phyloP scores from a whole-genome alignment of 371 early-diverging fungal species.

The Mortierella sp. region DNA sequence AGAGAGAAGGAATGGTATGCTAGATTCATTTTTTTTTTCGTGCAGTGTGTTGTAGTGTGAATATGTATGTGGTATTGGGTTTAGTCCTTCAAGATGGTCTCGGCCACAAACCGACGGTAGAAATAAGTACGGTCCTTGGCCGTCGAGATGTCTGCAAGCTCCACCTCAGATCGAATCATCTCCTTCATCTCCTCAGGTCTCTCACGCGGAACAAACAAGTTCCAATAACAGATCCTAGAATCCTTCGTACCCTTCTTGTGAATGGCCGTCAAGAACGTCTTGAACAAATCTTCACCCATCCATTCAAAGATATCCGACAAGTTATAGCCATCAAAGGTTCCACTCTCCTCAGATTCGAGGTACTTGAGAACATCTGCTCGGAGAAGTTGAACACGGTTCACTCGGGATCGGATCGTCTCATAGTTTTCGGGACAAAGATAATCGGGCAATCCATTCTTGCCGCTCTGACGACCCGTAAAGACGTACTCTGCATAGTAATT shows the following conservation, averaged over 20 bases:
- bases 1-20: background rate
- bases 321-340: constrained; percentile 51
- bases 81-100: constrained; percentile 44
- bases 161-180: constrained; percentile 44
- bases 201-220: constrained; percentile 52
- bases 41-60: no score
- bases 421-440: constrained; percentile 46
- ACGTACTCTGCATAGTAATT: constrained; percentile 53
- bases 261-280: constrained; percentile 42
- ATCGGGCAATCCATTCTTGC: constrained; percentile 42
- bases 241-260: constrained; percentile 49
- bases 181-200: constrained; percentile 44
- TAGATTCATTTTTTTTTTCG: background rate
- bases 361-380: constrained; percentile 53
- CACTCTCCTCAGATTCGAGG: constrained; percentile 50
- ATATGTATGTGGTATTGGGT: background rate
- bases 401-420: constrained; percentile 41
- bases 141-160: constrained; percentile 41
- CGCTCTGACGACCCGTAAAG: constrained; percentile 47
- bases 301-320: constrained; percentile 53
- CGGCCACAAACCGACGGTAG: constrained; percentile 52
- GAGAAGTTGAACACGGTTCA: constrained; percentile 40
- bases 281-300: constrained; percentile 51
- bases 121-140: constrained; percentile 54
- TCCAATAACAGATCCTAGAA: constrained; percentile 53